phyloP scores from a whole-genome alignment of 73 alveolate species.

The Paramecium sexaurelia region DNA sequence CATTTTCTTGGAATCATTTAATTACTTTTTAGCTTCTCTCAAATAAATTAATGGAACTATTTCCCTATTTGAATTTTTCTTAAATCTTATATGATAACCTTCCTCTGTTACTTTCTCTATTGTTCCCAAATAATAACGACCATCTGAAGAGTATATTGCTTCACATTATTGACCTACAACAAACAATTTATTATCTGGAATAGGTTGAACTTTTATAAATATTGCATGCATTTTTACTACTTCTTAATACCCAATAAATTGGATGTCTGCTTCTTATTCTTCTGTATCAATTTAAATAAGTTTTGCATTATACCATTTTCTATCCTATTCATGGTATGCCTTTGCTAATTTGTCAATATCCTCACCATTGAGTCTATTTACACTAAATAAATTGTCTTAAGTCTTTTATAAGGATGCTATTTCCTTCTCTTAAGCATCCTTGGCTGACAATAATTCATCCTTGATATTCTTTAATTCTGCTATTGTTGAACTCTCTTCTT shows the following conservation, averaged over 20 bases:
- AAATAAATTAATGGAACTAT: constrained; percentile 21
- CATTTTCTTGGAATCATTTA: constrained; percentile 28
- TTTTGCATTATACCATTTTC: constrained; percentile 66
- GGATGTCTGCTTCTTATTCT: constrained; percentile 46
- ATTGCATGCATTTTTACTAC: constrained; percentile 51
- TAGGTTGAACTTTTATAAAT: constrained; percentile 56
- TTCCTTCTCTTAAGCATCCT: constrained; percentile 3
- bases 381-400: constrained; percentile 12
- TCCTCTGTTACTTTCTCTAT: constrained; percentile 60
- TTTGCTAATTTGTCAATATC: constrained; percentile 58
- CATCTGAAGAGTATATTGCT: constrained; percentile 65
- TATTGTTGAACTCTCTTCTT: constrained; percentile 25
- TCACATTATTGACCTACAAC: constrained; percentile 50
- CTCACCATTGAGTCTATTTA: constrained; percentile 51
- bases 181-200: constrained; percentile 53
- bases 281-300: constrained; percentile 47
- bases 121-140: constrained; percentile 53
- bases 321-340: constrained; percentile 53
- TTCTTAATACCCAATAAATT: constrained; percentile 62
- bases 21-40: constrained; percentile 52
- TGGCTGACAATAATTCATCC: constrained; percentile 31
- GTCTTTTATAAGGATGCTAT: constrained; percentile 33
- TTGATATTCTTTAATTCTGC: constrained; percentile 58
- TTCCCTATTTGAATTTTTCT: constrained; percentile 52
- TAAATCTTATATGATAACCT: constrained; percentile 61